These are phyloP conservation scores for Geotrichum restrictum DNA, from an alignment of 1,139 yeast genomes.

Conservation along the genomic window DNA sequence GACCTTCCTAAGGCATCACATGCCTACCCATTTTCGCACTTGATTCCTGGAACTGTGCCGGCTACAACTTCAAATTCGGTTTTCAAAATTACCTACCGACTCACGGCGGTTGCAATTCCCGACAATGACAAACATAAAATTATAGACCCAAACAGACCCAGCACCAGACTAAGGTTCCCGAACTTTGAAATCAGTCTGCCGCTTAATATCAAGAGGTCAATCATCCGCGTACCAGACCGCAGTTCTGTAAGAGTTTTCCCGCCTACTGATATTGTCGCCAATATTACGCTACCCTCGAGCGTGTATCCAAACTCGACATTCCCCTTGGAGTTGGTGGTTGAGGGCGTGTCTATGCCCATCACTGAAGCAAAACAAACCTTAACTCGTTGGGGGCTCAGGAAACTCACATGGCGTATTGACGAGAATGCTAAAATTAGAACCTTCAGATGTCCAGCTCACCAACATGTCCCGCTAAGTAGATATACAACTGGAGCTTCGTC, in stretches of 20 bases:
- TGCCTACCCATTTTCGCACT: constrained; percentile 90
- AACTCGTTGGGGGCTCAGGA: constrained; percentile 90
- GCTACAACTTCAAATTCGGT: constrained; percentile 62
- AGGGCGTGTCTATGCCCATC: constrained; percentile 58
- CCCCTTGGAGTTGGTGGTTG: constrained; percentile 75
- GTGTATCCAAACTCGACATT: constrained; percentile 83
- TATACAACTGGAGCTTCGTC: constrained; percentile 1
- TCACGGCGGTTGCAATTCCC: constrained; percentile 60
- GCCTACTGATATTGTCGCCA: constrained; percentile 86
- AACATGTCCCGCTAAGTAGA: constrained; percentile 9
- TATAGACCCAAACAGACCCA: constrained; percentile 17
- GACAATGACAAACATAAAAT: constrained; percentile 30
- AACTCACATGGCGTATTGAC: constrained; percentile 84
- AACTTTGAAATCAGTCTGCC: constrained; percentile 40
- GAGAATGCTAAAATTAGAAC: constrained; percentile 65
- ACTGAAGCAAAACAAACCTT: constrained; percentile 37
- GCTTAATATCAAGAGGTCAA: constrained; percentile 69
- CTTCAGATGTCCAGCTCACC: constrained; percentile 24
- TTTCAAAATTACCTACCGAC: constrained; percentile 62
- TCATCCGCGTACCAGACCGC: constrained; percentile 76
- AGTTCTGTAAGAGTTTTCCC: constrained; percentile 90
- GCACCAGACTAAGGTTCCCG: not conserved
- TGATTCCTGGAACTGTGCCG: constrained; percentile 86
- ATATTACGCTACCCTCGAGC: constrained; percentile 82
- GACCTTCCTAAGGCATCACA: constrained; percentile 61